These are phyloP conservation scores for Alternaria brassicae DNA, from an alignment of 2,329 filamentous ascomycete species.

Conservation along the genomic window DNA sequence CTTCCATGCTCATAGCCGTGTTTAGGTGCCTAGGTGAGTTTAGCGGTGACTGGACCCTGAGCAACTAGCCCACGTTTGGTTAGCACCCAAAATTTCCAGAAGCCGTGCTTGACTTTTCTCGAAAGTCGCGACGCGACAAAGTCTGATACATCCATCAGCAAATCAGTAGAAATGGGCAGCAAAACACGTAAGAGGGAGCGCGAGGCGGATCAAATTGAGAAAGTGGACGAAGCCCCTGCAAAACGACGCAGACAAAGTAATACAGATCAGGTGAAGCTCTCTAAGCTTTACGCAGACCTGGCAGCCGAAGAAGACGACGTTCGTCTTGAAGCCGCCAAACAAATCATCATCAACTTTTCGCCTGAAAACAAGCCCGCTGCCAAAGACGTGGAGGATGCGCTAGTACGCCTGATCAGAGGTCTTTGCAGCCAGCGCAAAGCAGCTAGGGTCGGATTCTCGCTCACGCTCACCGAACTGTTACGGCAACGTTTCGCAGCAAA, in stretches of 20 bases:
- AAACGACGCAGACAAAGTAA: conserved; percentile 49
- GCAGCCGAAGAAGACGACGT: conserved; percentile 55
- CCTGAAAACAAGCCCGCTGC: conserved; percentile 47
- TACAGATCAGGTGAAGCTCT: conserved; percentile 53
- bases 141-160: conserved; percentile 1
- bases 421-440: conserved; percentile 90
- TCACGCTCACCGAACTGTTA: conserved; percentile 84
- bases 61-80: conserved; percentile 1
- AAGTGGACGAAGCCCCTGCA: conserved; percentile 28
- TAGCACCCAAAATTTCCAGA: conserved; percentile 17
- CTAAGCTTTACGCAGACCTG: conserved; percentile 56
- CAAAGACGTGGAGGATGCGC: conserved; percentile 49
- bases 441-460: conserved; percentile 85
- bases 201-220: conserved; percentile 27
- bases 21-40: background rate
- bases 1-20: background rate
- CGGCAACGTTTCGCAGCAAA: conserved; percentile 68
- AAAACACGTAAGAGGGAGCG: conserved; percentile 40
- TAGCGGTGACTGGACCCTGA: background rate
- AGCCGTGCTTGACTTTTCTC: conserved; percentile 16
- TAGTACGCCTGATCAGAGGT: conserved; percentile 74
- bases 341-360: conserved; percentile 53
- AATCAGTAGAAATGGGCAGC: conserved; percentile 28
- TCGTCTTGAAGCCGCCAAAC: conserved; percentile 55
- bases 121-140: conserved; percentile 9